Evolutionary conservation across 768 basidiomycete species (phyloP).

Genomic region (Coprinellus aureogranulatus): DNA sequence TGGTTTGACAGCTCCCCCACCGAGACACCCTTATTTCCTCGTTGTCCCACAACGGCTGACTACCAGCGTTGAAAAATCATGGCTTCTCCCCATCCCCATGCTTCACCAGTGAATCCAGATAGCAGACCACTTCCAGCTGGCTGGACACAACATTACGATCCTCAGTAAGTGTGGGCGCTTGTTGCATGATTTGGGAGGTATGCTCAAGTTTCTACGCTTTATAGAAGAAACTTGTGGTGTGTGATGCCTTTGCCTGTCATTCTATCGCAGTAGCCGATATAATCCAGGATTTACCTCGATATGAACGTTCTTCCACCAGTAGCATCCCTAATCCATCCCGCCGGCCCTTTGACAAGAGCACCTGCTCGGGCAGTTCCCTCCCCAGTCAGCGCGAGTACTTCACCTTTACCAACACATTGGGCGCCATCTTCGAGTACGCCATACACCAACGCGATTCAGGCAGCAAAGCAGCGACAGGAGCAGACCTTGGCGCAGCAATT

Average conservation of each 20-base stretch:
- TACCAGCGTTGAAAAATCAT: background rate
- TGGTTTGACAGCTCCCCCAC: no score
- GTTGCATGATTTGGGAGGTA: background rate
- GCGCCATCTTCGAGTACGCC: background rate
- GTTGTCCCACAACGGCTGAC: background rate
- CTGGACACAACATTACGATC: slow-evolving; percentile 8
- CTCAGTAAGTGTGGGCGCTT: slow-evolving; percentile 1
- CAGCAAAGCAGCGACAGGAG: background rate
- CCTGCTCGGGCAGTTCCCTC: background rate
- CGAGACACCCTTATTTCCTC: background rate
- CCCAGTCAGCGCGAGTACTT: background rate
- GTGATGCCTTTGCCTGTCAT: no score
- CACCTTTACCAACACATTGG: background rate
- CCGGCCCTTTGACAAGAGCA: background rate
- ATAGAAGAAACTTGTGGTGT: background rate
- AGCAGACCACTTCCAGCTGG: slow-evolving; percentile 4
- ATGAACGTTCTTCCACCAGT: slow-evolving; percentile 1
- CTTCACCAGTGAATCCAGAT: slow-evolving; percentile 2
- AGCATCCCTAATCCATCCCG: background rate
- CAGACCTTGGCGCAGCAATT: background rate
- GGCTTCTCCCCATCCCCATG: background rate
- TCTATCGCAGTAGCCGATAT: no score
- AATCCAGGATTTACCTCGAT: background rate
- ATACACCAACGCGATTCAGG: background rate
- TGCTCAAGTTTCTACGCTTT: background rate